Percentiles rank a stretch among this genome's conserved stretches.
Conservation (phyloP, 495 filamentous ascomycete genomes). For the Pyronema domesticum region DNA sequence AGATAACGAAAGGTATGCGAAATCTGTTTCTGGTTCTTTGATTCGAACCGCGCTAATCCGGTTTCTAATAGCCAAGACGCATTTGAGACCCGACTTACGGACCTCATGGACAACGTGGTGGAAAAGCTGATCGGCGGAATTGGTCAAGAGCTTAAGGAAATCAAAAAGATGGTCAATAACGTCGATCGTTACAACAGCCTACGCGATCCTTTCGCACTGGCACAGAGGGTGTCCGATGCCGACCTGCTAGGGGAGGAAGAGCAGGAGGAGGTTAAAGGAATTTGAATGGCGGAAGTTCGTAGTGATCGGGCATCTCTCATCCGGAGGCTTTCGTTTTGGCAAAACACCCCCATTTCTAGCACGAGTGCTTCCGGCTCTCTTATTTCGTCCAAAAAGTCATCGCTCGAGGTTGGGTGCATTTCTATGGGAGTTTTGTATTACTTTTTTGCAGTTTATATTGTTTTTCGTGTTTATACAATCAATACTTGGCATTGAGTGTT, state of each 20-base stretch:
- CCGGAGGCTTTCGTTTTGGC: not conserved
- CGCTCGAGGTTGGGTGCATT: not conserved
- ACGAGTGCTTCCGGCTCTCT: not conserved
- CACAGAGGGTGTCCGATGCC: slow-evolving; percentile 20
- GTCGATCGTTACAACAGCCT: slow-evolving; percentile 19
- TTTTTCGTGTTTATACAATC: too few relatives aligned
- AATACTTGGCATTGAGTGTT: too few relatives aligned
- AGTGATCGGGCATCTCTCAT: not conserved
- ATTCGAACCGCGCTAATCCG: not conserved
- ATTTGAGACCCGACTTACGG: slow-evolving; percentile 23
- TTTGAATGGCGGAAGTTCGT: slow-evolving; percentile 4
- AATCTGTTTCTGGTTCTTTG: not conserved
- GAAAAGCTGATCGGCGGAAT: slow-evolving; percentile 25
- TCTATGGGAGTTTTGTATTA: not conserved
- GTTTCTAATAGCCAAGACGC: slow-evolving; percentile 20
- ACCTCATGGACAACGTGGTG: slow-evolving; percentile 23
- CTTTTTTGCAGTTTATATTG: too few relatives aligned
- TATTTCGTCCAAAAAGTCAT: not conserved
- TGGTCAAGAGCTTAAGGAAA: slow-evolving; percentile 24
- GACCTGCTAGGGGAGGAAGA: slow-evolving; percentile 18
- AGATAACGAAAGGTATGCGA: slow-evolving; percentile 18
- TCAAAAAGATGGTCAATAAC: slow-evolving; percentile 23
- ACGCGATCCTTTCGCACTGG: slow-evolving; percentile 20
- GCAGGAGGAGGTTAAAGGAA: slow-evolving; percentile 14
- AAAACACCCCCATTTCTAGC: not conserved